Evolutionary conservation across 169 alveolate genomes (phyloP).

Genomic region (Plasmodium malariae): DNA sequence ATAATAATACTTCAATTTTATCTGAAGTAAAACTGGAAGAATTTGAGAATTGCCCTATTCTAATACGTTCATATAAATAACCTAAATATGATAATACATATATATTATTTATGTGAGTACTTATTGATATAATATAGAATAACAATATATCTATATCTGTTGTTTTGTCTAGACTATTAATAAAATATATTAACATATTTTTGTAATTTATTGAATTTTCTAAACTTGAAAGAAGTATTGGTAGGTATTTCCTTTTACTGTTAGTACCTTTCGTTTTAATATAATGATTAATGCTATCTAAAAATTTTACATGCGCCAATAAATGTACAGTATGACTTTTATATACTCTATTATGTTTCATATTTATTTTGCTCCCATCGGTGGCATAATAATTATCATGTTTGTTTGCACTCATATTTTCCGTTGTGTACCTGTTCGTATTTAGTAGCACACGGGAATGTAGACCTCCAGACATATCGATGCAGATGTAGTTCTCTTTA

Average conservation of each 20-base stretch:
- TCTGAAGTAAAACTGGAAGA: constrained; percentile 5
- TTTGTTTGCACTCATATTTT: no score
- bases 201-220: background rate
- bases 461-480: no score
- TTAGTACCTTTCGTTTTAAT: background rate
- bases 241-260: background rate
- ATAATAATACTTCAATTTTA: constrained; percentile 6
- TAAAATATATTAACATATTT: constrained; percentile 18
- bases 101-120: constrained; percentile 41
- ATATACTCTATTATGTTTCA: no score
- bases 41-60: background rate
- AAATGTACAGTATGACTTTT: no score
- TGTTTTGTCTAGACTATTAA: constrained; percentile 6
- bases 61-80: constrained; percentile 22
- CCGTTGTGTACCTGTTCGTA: no score
- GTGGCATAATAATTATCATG: no score
- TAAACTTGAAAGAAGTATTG: background rate
- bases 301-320: no score
- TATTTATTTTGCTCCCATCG: no score
- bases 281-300: constrained; percentile 2
- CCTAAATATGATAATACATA: constrained; percentile 36
- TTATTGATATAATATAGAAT: background rate
- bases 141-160: constrained; percentile 10
- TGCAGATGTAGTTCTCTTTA: no score
- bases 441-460: no score